Base-by-base conservation (phyloP, 2,329 filamentous ascomycete species). In the Neocatenulostroma microsporum region DNA sequence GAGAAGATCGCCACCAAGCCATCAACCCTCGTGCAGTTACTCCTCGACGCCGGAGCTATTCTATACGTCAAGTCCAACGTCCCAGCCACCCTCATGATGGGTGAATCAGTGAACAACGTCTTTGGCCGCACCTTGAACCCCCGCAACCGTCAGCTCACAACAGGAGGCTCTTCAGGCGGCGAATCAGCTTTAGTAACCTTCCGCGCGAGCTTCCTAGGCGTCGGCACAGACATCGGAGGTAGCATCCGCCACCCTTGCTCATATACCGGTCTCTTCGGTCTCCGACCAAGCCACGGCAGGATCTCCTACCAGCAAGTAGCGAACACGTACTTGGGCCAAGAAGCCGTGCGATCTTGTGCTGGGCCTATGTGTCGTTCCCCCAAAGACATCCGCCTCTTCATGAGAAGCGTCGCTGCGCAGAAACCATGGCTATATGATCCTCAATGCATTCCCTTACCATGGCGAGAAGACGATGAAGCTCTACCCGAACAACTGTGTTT, bases 31-130 rank as follows among this genome's bases (percentile, higher is more conserved):
- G 72, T 82, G 0, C 65, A 73, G 7, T 61, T 81, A 1, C 57
- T 84, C 3, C 60, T 73, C 18, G 64, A 67, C 13, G 64, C 76
- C 0, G 81, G 81, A 1, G 80, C 80, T 1, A 67, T 84, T 0
- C 60, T 80, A n/a, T 80, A 83, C 46, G 70, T 74, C 46, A 84
- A 84, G 58, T 84, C 80, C 1, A 83, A 82, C 47, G 64, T 84
- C 2, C 79, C 80, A 0, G 79, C 75, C 2, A 75, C 76, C 10
- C 78, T 81, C 46, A 81, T 83, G 78, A 79, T 80, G 34, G 71
- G 76, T 10, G 79, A 82, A 53, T 73, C 68, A 2, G 73, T 79
- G 12, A 82, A 82, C 58, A 79, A 80, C 46, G 65, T 74, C 2
- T 76, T 77, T 47, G 80, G 78, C 7, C 67, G 76, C 10, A 61